Evolutionary conservation across 2,329 filamentous ascomycete species (phyloP).

Genomic region (Calonectria henricotiae): DNA sequence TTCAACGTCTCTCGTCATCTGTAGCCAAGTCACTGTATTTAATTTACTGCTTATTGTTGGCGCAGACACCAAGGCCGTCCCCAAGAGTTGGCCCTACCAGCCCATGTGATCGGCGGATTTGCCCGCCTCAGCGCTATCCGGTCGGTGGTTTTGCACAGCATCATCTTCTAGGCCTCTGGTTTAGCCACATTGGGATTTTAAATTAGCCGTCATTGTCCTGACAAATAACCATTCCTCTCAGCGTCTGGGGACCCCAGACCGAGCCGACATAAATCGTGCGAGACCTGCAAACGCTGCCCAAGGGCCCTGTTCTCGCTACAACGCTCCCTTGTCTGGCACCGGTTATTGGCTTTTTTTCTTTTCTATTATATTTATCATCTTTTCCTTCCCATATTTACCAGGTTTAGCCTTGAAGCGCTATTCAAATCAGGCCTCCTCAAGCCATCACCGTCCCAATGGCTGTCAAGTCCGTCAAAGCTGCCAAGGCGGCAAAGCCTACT

Average conservation of each 20-base stretch:
- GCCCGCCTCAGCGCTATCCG: neutral
- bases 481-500: neutral
- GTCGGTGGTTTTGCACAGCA: conserved; percentile 13
- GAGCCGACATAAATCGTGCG: conserved; percentile 29
- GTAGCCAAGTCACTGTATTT: neutral
- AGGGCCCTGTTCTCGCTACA: conserved; percentile 13
- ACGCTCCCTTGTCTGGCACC: conserved; percentile 8
- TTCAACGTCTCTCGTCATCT: neutral
- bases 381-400: neutral
- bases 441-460: conserved; percentile 14
- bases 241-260: neutral
- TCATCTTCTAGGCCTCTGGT: conserved; percentile 4
- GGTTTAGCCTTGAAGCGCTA: neutral
- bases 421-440: neutral
- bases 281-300: neutral
- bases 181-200: conserved; percentile 7
- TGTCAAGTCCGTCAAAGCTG: conserved; percentile 15
- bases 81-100: too few species aligned
- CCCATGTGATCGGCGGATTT: conserved; percentile 23
- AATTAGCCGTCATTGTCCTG: conserved; percentile 31
- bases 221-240: conserved; percentile 15
- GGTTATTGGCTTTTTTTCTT: conserved; percentile 14
- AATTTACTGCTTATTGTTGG: conserved; percentile 3
- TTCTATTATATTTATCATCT: conserved; percentile 11
- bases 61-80: neutral